phyloP scores from a whole-genome alignment of 352 stramenopile genomes.

The Globisporangium radiosum region DNA sequence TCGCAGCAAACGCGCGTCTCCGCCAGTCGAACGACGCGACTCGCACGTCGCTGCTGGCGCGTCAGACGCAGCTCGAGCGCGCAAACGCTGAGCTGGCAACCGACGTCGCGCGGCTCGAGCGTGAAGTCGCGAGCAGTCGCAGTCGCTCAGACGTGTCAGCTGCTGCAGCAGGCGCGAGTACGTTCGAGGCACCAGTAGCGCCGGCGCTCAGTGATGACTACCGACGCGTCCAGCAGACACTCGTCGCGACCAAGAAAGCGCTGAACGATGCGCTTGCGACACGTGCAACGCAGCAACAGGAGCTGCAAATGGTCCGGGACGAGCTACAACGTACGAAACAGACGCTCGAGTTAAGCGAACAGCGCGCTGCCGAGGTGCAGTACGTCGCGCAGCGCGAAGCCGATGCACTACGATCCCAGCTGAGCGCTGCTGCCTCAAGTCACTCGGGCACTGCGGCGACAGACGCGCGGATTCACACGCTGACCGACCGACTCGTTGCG shows the following conservation, averaged over 20 bases:
- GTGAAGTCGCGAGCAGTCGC: constrained; percentile 43
- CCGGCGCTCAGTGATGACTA: constrained; percentile 48
- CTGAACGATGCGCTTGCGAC: constrained; percentile 65
- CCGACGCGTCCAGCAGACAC: constrained; percentile 47
- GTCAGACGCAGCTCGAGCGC: constrained; percentile 69
- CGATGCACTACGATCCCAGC: constrained; percentile 37
- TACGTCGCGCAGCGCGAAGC: constrained; percentile 32
- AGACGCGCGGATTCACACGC: constrained; percentile 62
- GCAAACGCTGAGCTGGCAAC: constrained; percentile 68
- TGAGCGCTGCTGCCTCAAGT: constrained; percentile 21
- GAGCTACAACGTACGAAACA: constrained; percentile 56
- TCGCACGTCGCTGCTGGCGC: constrained; percentile 64
- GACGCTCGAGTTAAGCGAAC: constrained; percentile 22
- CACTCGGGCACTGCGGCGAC: constrained; percentile 22
- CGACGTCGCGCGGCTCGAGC: constrained; percentile 55
- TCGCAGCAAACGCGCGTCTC: constrained; percentile 41
- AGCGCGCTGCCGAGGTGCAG: constrained; percentile 30
- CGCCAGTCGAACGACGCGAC: constrained; percentile 62
- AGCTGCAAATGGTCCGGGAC: constrained; percentile 42
- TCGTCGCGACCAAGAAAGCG: constrained; percentile 68
- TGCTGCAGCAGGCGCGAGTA: background rate
- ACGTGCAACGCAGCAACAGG: constrained; percentile 60
- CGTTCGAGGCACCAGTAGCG: constrained; percentile 7
- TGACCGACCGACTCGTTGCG: constrained; percentile 76
- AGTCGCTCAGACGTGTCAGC: constrained; percentile 8